Evolutionary conservation across 2,329 filamentous ascomycete genomes (phyloP).

Genomic region (Eurotiales sp.): DNA sequence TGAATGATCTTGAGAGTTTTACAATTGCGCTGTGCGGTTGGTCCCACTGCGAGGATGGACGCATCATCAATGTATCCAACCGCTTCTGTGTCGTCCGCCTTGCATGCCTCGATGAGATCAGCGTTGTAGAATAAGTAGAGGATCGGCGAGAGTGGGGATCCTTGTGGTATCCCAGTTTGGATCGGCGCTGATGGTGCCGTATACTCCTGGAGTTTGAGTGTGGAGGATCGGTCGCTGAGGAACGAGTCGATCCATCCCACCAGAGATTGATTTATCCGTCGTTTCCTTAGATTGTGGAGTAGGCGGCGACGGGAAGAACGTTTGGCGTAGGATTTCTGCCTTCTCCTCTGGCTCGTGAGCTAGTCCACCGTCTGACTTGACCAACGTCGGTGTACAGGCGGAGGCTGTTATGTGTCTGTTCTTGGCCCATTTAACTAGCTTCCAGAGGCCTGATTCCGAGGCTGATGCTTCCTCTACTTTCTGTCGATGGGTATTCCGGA

Average conservation of each 20-base stretch:
- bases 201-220: neutral
- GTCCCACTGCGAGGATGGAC: constrained; percentile 11
- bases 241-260: neutral
- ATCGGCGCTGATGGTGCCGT: neutral
- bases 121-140: constrained; percentile 28
- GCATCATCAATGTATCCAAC: constrained; percentile 17
- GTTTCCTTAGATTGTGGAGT: neutral
- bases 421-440: neutral
- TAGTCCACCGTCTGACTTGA: neutral
- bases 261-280: neutral
- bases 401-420: neutral
- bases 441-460: neutral
- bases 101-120: constrained; percentile 19
- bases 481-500: neutral
- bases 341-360: neutral
- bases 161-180: neutral
- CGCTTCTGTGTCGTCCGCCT: constrained; percentile 6
- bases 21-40: constrained; percentile 16
- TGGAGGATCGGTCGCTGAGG: constrained; percentile 7
- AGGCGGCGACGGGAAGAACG: neutral
- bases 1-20: constrained; percentile 18
- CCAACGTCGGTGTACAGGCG: neutral
- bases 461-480: neutral
- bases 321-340: neutral
- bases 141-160: constrained; percentile 22